A percentile compares a stretch with the other conserved stretches of the same genome.
phyloP scores from a whole-genome alignment of 2,329 filamentous ascomycete genomes.

The Daldinia sp. region DNA sequence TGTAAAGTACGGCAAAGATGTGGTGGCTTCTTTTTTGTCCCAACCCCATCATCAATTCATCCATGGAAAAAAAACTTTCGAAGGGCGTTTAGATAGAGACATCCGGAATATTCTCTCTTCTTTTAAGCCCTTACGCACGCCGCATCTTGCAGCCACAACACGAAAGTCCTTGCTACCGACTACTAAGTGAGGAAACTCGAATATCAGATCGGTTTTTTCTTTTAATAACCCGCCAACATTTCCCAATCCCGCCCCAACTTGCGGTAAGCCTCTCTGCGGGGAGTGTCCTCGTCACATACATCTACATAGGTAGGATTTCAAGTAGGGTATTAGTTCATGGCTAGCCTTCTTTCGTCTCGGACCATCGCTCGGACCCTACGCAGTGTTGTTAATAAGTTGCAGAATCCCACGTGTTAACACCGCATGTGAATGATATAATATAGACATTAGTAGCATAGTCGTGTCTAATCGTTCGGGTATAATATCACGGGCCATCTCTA shows the following conservation, averaged over 20 bases:
- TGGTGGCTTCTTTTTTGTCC: conserved; percentile 3
- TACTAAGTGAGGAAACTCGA: conserved; percentile 9
- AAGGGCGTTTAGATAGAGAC: conserved; percentile 7
- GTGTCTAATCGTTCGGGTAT: neutral
- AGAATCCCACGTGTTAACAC: conserved; percentile 13
- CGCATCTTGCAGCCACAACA: conserved; percentile 12
- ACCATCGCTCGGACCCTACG: neutral
- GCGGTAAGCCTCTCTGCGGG: conserved; percentile 1
- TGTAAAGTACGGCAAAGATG: neutral
- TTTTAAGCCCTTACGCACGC: neutral
- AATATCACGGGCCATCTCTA: neutral
- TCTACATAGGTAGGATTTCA: too few relatives aligned
- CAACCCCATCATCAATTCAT: too few relatives aligned
- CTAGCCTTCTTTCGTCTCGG: neutral
- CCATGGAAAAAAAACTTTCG: neutral
- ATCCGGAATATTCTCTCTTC: conserved; percentile 6
- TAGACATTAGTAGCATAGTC: neutral
- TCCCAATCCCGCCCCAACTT: conserved; percentile 3
- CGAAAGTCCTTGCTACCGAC: neutral
- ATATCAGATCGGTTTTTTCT: conserved; percentile 11
- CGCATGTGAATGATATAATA: conserved; percentile 17
- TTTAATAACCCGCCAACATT: neutral
- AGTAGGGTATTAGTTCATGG: neutral
- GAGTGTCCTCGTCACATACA: neutral
- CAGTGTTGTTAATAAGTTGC: neutral